Percentiles rank a stretch among this genome's conserved stretches.
phyloP scores from a whole-genome alignment of 2,329 filamentous ascomycete genomes.

The Aspergillus ochraceoroseus region DNA sequence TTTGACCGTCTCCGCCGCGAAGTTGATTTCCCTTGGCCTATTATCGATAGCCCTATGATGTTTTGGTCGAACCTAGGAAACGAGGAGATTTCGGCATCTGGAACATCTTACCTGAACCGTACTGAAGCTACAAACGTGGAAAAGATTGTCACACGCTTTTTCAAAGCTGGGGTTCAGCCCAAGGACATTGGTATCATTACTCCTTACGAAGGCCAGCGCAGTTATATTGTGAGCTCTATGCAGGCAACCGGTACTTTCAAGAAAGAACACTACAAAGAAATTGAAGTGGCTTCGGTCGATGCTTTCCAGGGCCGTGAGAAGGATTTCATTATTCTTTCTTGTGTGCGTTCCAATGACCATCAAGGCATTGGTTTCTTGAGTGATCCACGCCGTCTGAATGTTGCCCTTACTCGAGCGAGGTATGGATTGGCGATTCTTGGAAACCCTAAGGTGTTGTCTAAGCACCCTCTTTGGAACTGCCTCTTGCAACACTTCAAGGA shows the following conservation, averaged over 20 bases:
- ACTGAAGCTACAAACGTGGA: conserved; percentile 97
- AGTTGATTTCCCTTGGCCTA: conserved; percentile 97
- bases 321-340: conserved; percentile 96
- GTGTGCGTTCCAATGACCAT: conserved; percentile 96
- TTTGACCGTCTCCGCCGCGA: conserved; percentile 83
- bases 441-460: conserved; percentile 94
- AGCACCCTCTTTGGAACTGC: conserved; percentile 97
- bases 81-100: conserved; percentile 95
- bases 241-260: conserved; percentile 95
- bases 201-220: conserved; percentile 95
- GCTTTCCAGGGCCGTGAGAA: conserved; percentile 99
- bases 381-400: conserved; percentile 93
- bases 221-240: conserved; percentile 99
- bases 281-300: conserved; percentile 96
- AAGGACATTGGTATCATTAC: conserved; percentile 95
- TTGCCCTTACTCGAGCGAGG: conserved; percentile 92
- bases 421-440: conserved; percentile 94
- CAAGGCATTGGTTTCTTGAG: conserved; percentile 99
- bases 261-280: conserved; percentile 97
- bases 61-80: conserved; percentile 99
- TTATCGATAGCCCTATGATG: conserved; percentile 95
- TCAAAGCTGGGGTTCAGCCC: conserved; percentile 96
- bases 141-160: conserved; percentile 97
- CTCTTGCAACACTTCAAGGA: conserved; percentile 96
- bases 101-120: conserved; percentile 95